Evolutionary conservation across 495 filamentous ascomycete species (phyloP).

Genomic region (Xylaria palmicola): DNA sequence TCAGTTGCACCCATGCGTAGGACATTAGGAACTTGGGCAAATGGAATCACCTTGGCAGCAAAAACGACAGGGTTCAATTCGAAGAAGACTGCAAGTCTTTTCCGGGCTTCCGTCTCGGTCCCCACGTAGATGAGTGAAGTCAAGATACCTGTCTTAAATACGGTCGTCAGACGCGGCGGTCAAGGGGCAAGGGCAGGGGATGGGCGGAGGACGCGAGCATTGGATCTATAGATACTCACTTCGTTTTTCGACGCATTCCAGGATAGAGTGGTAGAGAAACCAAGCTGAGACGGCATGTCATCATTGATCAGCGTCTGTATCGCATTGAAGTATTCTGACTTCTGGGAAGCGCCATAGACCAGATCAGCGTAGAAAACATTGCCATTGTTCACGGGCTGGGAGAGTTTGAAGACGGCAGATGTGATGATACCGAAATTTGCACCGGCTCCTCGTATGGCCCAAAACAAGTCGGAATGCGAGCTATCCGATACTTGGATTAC

Average conservation of each 20-base stretch:
- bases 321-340: constrained; percentile 23
- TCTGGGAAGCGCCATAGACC: constrained; percentile 21
- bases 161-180: background rate
- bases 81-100: constrained; percentile 23
- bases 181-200: background rate
- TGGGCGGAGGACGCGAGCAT: no score
- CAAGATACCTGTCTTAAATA: constrained; percentile 19
- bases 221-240: constrained; percentile 1
- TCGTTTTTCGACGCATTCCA: constrained; percentile 11
- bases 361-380: constrained; percentile 31
- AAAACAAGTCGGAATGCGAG: constrained; percentile 47
- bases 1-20: background rate
- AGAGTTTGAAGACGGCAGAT: constrained; percentile 33
- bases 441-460: constrained; percentile 47
- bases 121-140: constrained; percentile 25
- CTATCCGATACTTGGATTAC: constrained; percentile 32
- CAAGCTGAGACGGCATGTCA: constrained; percentile 23
- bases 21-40: background rate
- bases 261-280: background rate
- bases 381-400: constrained; percentile 25
- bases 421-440: constrained; percentile 52
- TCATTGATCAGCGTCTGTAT: constrained; percentile 29
- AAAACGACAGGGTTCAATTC: constrained; percentile 17
- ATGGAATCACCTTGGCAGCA: constrained; percentile 12
- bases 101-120: constrained; percentile 18